These are phyloP conservation scores for Candida sp. DNA, from an alignment of 1,139 yeast genomes.

Conservation along the genomic window DNA sequence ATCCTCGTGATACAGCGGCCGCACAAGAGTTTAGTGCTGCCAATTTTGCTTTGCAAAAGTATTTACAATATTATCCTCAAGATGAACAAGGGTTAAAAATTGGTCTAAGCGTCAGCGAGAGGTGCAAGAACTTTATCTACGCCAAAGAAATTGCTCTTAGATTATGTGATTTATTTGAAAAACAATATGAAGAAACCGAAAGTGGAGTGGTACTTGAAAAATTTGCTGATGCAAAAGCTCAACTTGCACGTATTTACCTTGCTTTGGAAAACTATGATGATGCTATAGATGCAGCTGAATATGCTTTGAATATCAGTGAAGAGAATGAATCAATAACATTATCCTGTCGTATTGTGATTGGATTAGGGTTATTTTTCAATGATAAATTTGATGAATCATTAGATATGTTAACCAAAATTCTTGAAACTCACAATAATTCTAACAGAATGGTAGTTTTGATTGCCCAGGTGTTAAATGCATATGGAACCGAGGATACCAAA, in stretches of 20 bases:
- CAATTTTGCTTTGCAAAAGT: slow-evolving; percentile 69
- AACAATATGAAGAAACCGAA: slow-evolving; percentile 55
- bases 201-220: slow-evolving; percentile 41
- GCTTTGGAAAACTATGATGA: slow-evolving; percentile 53
- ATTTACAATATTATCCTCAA: slow-evolving; percentile 63
- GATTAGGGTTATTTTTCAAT: slow-evolving; percentile 63
- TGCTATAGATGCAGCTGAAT: slow-evolving; percentile 62
- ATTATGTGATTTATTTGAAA: slow-evolving; percentile 52
- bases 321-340: slow-evolving; percentile 32
- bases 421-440: slow-evolving; percentile 46
- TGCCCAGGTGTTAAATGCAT: slow-evolving; percentile 77
- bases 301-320: slow-evolving; percentile 50
- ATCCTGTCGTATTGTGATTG: slow-evolving; percentile 67
- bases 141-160: slow-evolving; percentile 49
- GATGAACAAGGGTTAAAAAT: slow-evolving; percentile 62
- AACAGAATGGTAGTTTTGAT: slow-evolving; percentile 64
- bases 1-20: slow-evolving; percentile 52
- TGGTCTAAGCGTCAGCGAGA: slow-evolving; percentile 61
- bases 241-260: slow-evolving; percentile 65
- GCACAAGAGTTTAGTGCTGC: slow-evolving; percentile 69
- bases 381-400: slow-evolving; percentile 63
- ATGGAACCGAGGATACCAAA: slow-evolving; percentile 67
- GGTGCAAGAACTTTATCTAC: slow-evolving; percentile 57
- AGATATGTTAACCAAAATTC: slow-evolving; percentile 59
- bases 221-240: slow-evolving; percentile 62